phyloP scores from a whole-genome alignment of 2,329 filamentous ascomycete species.

The Scytalidium lignicola region DNA sequence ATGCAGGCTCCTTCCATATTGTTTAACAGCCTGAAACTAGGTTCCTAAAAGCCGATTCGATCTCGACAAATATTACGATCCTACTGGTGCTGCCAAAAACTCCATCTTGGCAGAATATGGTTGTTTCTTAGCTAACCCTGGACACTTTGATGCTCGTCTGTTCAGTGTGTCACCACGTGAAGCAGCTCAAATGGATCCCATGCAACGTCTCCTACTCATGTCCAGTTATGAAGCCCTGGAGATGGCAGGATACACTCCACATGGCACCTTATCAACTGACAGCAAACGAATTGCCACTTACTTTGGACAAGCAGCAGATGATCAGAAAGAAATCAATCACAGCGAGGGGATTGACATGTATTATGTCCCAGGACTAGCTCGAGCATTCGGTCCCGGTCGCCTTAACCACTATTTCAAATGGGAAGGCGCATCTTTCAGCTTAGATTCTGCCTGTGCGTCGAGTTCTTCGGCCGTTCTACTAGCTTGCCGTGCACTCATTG shows the following conservation, averaged over 20 bases:
- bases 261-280: constrained; percentile 61
- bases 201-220: constrained; percentile 67
- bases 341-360: constrained; percentile 6
- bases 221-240: constrained; percentile 76
- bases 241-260: constrained; percentile 71
- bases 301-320: constrained; percentile 5
- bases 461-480: constrained; percentile 21
- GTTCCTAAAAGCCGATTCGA: constrained; percentile 64
- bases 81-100: constrained; percentile 66
- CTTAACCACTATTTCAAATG: constrained; percentile 32
- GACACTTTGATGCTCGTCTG: constrained; percentile 70
- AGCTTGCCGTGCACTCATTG: constrained; percentile 56
- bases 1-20: too few relatives aligned
- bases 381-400: constrained; percentile 14
- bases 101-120: constrained; percentile 69
- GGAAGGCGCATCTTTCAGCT: constrained; percentile 27
- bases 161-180: constrained; percentile 82
- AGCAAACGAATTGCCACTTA: constrained; percentile 34
- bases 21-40: too few relatives aligned
- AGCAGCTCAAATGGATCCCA: constrained; percentile 71
- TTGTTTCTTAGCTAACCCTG: constrained; percentile 65
- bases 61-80: constrained; percentile 62
- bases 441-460: constrained; percentile 30
- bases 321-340: constrained; percentile 5
- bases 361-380: constrained; percentile 1